These are phyloP conservation scores for Tylopilus vinaceipallidus DNA, from an alignment of 768 basidiomycete genomes.

Conservation along the genomic window DNA sequence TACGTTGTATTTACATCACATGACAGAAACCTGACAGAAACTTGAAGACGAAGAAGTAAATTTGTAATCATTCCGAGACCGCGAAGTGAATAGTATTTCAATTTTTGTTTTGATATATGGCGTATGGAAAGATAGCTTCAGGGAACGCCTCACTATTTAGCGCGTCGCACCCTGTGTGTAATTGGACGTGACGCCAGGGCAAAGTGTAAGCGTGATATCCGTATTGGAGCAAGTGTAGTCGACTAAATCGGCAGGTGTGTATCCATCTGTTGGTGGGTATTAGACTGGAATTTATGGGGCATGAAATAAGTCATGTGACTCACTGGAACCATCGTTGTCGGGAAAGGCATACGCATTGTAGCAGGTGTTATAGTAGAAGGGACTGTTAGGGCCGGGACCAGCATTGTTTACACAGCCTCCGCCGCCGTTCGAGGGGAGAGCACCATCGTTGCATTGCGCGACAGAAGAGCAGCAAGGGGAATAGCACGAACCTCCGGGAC, in stretches of 20 bases:
- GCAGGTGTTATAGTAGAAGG: slow-evolving; percentile 29
- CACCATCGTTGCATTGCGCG: slow-evolving; percentile 26
- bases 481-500: slow-evolving; percentile 25
- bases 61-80: too few relatives aligned
- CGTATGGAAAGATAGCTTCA: too few relatives aligned
- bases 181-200: too few relatives aligned
- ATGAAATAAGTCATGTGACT: background rate
- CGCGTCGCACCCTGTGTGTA: too few relatives aligned
- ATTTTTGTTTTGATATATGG: too few relatives aligned
- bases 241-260: slow-evolving; percentile 27
- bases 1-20: too few relatives aligned
- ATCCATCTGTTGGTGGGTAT: slow-evolving; percentile 17
- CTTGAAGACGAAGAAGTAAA: too few relatives aligned
- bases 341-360: slow-evolving; percentile 34
- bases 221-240: slow-evolving; percentile 29
- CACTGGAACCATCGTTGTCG: slow-evolving; percentile 33
- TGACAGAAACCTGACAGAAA: too few relatives aligned
- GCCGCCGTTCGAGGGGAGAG: slow-evolving; percentile 24
- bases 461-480: slow-evolving; percentile 31
- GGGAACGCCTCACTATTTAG: too few relatives aligned
- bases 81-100: too few relatives aligned
- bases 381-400: slow-evolving; percentile 30
- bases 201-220: slow-evolving; percentile 30
- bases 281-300: background rate
- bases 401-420: slow-evolving; percentile 29